Evolutionary conservation across 768 basidiomycete species (phyloP), one percentile per base, ranked within the genome.

Genomic region (Leccinum sublutescens): DNA sequence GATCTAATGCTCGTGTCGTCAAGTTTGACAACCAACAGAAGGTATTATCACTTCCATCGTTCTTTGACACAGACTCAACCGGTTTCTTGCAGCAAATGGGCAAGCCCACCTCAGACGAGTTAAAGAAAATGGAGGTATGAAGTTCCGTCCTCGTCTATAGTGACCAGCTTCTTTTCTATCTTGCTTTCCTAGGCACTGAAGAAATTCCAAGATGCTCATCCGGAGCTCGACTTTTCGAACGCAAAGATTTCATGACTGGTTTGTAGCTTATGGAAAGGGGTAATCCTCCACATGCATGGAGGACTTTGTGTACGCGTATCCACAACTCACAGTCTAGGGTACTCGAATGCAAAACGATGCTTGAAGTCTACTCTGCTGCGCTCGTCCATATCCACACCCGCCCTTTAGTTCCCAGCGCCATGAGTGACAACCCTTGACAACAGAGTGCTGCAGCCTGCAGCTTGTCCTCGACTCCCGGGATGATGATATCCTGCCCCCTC

Each of bases 161-260:
- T 33, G 25, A 34, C 4, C 34, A 17, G 21, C 40, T 5, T 34
- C n/a, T 38, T 60, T 21, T 55, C 11, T 45, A 40, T 57, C 45
- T 52, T 27, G 38, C 50, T 51, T 47, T 14, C 17, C 27, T 60
- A 95, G 88, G 86, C 91, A 49, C 76, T 98, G 58, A 85, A 86
- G 75, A 95, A 89, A 74, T 97, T 98, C 77, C 91, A 95, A 76
- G 85, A 78, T 1, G 83, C 85, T 40, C 95, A 98, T 73, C 95
- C 95, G 1, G 95, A 98, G 73, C 80, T 98, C 67, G 95, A 98
- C 74, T 95, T 98, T 71, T 91, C 90, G 27, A 88, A 95, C 12
- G 94, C 91, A 10, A 93, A 93, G 73, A 90, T 94, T 56, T 88
- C 88, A 61, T 93, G 78, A 58, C 17, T 5, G 31, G 34, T 23